Conservation (phyloP, 768 basidiomycete genomes). For the Podaxis sp. region DNA sequence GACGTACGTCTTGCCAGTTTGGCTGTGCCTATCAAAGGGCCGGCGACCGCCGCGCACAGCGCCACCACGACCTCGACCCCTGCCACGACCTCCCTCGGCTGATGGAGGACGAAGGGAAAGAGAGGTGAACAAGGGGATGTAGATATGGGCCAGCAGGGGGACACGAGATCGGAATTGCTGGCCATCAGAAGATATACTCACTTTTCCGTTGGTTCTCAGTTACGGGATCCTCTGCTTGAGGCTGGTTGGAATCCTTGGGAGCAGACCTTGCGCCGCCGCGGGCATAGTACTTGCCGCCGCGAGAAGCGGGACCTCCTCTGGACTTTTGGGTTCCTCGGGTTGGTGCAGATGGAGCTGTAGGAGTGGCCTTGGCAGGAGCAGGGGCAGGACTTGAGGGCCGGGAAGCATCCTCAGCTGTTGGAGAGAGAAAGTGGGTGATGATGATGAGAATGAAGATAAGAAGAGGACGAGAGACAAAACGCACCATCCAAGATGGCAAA, state of each 20-base stretch:
- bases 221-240: conserved; percentile 28
- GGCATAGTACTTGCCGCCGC: conserved; percentile 65
- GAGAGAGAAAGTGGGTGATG: conserved; percentile 21
- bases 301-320: conserved; percentile 59
- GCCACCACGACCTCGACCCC: conserved; percentile 50
- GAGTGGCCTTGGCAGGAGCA: conserved; percentile 21
- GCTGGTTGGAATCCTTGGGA: conserved; percentile 32
- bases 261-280: conserved; percentile 45
- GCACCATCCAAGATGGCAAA: conserved; percentile 81
- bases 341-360: conserved; percentile 26
- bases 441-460: conserved; percentile 19
- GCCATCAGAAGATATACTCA: conserved; percentile 23
- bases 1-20: conserved; percentile 79
- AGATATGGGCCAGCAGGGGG: neutral
- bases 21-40: conserved; percentile 83
- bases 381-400: conserved; percentile 41
- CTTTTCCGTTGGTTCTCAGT: conserved; percentile 36
- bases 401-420: conserved; percentile 45
- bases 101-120: conserved; percentile 16
- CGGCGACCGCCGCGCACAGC: conserved; percentile 64
- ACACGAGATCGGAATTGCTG: conserved; percentile 3
- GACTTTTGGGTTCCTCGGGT: conserved; percentile 44
- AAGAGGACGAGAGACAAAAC: conserved; percentile 26
- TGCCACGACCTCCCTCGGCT: conserved; percentile 52
- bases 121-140: conserved; percentile 13